phyloP scores from a whole-genome alignment of 306 rosid species.

The Pachyrhizus erosus region DNA sequence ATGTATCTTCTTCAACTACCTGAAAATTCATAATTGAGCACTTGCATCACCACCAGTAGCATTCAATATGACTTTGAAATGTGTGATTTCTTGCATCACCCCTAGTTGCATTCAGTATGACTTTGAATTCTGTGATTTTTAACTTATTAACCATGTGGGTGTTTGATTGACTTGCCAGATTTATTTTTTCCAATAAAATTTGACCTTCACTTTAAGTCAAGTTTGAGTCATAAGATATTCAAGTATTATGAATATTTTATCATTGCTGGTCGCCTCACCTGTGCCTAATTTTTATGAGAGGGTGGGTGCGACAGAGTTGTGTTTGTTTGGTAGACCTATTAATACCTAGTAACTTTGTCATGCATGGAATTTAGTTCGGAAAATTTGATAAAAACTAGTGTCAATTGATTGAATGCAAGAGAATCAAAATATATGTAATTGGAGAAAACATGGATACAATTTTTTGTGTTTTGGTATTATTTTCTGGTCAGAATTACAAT shows the following conservation, averaged over 20 bases:
- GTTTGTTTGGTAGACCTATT: slow-evolving; percentile 33
- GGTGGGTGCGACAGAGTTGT: not conserved
- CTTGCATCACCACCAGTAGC: not conserved
- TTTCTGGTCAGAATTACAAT: not conserved
- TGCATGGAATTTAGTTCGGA: slow-evolving; percentile 12
- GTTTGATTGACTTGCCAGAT: not conserved
- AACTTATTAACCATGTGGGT: not conserved
- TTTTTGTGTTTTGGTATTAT: not conserved
- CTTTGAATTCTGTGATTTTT: slow-evolving; percentile 39
- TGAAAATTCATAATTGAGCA: slow-evolving; percentile 31
- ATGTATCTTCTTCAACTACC: slow-evolving; percentile 71
- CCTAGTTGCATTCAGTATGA: too few species aligned
- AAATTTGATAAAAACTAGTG: not conserved
- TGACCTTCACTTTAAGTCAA: not conserved
- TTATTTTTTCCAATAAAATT: slow-evolving; percentile 2
- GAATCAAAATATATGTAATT: not conserved
- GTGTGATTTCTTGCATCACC: slow-evolving; percentile 24
- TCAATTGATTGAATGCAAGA: not conserved
- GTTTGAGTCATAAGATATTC: not conserved
- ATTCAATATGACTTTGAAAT: slow-evolving; percentile 37
- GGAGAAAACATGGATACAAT: not conserved
- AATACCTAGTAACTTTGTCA: not conserved
- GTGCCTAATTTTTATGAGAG: not conserved
- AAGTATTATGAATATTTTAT: not conserved
- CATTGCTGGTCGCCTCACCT: slow-evolving; percentile 3